Percentiles rank a stretch among this genome's conserved stretches.
Evolutionary conservation across 2,329 filamentous ascomycete genomes (phyloP).

Genomic region (Ophiostoma ulmi): DNA sequence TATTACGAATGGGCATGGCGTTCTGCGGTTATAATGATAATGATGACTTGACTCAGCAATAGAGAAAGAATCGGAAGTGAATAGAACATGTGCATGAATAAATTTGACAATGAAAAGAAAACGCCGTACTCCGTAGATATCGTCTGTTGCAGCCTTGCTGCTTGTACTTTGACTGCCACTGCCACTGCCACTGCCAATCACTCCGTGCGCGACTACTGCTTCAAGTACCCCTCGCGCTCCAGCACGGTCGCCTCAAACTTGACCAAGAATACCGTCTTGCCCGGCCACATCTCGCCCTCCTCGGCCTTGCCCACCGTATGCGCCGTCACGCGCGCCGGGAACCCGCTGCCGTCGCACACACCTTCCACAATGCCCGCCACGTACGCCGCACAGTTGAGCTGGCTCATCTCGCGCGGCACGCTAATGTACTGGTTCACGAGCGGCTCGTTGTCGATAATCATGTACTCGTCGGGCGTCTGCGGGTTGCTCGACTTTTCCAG

Average conservation of each 20-base stretch:
- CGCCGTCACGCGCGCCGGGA: conserved; percentile 82
- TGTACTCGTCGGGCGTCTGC: conserved; percentile 87
- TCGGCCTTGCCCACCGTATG: conserved; percentile 63
- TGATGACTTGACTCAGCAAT: not conserved
- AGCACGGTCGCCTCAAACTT: conserved; percentile 88
- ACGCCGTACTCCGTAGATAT: conserved; percentile 12
- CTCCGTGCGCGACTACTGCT: conserved; percentile 43
- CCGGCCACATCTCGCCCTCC: conserved; percentile 84
- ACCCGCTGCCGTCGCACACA: conserved; percentile 87
- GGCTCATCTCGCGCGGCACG: conserved; percentile 90
- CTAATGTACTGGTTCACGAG: conserved; percentile 91
- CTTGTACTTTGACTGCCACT: not conserved
- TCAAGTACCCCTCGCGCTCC: conserved; percentile 80
- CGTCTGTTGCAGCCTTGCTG: not conserved
- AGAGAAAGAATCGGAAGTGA: not conserved
- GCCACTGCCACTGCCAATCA: not conserved
- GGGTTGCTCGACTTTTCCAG: conserved; percentile 83
- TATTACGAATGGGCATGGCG: not conserved
- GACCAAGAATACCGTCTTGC: conserved; percentile 90
- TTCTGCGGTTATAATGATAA: not conserved
- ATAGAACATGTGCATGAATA: not conserved
- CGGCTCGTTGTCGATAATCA: conserved; percentile 98
- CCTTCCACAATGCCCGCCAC: conserved; percentile 95
- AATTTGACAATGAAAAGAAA: not conserved
- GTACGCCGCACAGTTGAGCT: conserved; percentile 93